Percentiles rank a stretch among this genome's conserved stretches.
These are phyloP conservation scores for Onygenales sp. DNA, from an alignment of 2,329 filamentous ascomycete genomes.

Conservation along the genomic window DNA sequence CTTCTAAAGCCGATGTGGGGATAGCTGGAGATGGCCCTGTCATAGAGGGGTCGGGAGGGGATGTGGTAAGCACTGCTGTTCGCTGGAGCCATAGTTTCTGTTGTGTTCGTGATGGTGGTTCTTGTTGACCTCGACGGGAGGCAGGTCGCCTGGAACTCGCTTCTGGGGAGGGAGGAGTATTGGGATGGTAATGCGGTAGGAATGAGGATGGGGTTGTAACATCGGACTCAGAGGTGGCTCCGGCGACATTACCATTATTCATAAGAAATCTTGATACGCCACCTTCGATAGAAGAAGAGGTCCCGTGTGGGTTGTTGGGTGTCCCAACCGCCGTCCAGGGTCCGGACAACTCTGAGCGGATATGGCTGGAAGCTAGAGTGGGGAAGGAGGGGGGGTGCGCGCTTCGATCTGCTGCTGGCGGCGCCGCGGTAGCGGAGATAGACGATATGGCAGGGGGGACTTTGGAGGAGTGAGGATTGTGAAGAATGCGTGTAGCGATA, in stretches of 20 bases:
- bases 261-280: conserved; percentile 38
- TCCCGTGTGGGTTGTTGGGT: conserved; percentile 25
- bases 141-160: conserved; percentile 22
- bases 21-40: conserved; percentile 22
- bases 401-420: conserved; percentile 23
- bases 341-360: conserved; percentile 18
- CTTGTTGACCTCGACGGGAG: conserved; percentile 24
- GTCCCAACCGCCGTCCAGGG: conserved; percentile 20
- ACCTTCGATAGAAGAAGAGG: conserved; percentile 39
- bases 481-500: conserved; percentile 28
- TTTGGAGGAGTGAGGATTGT: conserved; percentile 31
- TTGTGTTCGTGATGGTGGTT: conserved; percentile 37
- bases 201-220: conserved; percentile 38
- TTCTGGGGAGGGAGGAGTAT: conserved; percentile 35
- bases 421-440: conserved; percentile 35
- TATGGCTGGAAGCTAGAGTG: conserved; percentile 25
- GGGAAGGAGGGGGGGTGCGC: conserved; percentile 28
- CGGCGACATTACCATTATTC: conserved; percentile 22
- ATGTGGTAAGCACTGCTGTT: conserved; percentile 35
- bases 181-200: conserved; percentile 38
- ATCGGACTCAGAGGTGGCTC: conserved; percentile 31
- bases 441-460: conserved; percentile 41
- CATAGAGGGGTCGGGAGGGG: conserved; percentile 27
- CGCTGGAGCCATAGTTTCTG: conserved; percentile 40
- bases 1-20: conserved; percentile 27